Base-by-base conservation (phyloP, 2,329 filamentous ascomycete genomes). In the Fusarium praegraminearum region DNA sequence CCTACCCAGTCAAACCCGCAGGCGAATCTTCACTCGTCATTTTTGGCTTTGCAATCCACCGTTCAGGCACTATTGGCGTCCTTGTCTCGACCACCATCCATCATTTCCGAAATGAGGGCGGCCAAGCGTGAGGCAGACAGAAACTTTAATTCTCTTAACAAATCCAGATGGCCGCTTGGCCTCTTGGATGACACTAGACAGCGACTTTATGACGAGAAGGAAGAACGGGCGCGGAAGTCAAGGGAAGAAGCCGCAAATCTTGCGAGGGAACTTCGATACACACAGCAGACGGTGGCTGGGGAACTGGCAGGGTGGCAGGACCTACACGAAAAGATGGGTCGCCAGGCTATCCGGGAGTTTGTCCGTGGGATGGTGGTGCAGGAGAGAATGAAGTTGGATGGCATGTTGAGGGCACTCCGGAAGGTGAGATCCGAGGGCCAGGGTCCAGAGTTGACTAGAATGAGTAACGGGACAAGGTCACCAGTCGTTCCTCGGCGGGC, bases 221-320 rank as follows among this genome's bases (percentile, higher is more conserved):
- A 94, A 80, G 91, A 92, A 70, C 93, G 92, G 73, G 92, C 93
- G 38, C 86, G 88, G 16, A 89, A 90, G 68, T 89, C 88, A 24
- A 87, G 90, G 68, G 80, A 85, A 20, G 93, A 98, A 76, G 87
- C 93, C 13, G 87, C 90, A 22, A 87, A 89, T 44, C 80, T 97
- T n/a, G 90, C 91, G 0, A 89, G 89, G 53, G 96, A 99, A 79
- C 83, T 99, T 57, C 84, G 93, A 51, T 97, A 96, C 79, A 97
- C 94, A 49, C 95, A 98, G 81, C 93, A 97, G 79, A 93, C 95
- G 16, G 95, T 98, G 26, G 95, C 97, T 9, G 87, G 89, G 3
- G 96, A 99, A 81, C 80, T 99, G 58, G 96, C 96, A 1, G 94
- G 93, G 18, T 99, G 96, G 93, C 94, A 97, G 76, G 93, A 97